Conservation (phyloP, 2,329 filamentous ascomycete species). For the Sarocladiaceae sp. region DNA sequence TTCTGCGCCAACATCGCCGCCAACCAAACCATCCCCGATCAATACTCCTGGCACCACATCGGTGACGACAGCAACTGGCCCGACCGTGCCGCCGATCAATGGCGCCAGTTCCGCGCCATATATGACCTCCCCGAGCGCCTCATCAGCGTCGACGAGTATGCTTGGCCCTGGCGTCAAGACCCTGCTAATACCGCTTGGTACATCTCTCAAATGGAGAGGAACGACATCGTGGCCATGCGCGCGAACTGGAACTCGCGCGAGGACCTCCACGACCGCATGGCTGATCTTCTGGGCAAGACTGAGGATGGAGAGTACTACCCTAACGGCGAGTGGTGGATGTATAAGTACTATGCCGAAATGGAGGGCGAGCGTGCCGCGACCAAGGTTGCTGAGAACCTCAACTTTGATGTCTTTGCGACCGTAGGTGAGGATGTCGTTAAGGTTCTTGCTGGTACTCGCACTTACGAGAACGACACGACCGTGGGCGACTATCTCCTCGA, state of each 20-base stretch:
- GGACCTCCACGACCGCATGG: constrained; percentile 10
- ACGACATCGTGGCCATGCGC: constrained; percentile 8
- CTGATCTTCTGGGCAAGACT: constrained; percentile 10
- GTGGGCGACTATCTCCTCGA: constrained; percentile 1
- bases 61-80: constrained; percentile 6
- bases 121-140: neutral
- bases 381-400: neutral
- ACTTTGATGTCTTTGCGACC: constrained; percentile 12
- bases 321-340: constrained; percentile 12
- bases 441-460: constrained; percentile 1
- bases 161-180: constrained; percentile 4
- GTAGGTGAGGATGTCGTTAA: neutral
- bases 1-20: constrained; percentile 28
- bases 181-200: constrained; percentile 8
- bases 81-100: neutral
- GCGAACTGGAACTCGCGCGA: constrained; percentile 7
- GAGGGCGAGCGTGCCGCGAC: constrained; percentile 10
- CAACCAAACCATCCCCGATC: constrained; percentile 35
- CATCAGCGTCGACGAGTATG: constrained; percentile 12
- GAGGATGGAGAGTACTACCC: constrained; percentile 5
- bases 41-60: constrained; percentile 36
- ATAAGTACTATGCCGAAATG: constrained; percentile 13
- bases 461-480: neutral
- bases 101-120: neutral
- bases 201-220: constrained; percentile 5